Evolutionary conservation across 495 filamentous ascomycete genomes (phyloP).

Genomic region (Podospora conica): DNA sequence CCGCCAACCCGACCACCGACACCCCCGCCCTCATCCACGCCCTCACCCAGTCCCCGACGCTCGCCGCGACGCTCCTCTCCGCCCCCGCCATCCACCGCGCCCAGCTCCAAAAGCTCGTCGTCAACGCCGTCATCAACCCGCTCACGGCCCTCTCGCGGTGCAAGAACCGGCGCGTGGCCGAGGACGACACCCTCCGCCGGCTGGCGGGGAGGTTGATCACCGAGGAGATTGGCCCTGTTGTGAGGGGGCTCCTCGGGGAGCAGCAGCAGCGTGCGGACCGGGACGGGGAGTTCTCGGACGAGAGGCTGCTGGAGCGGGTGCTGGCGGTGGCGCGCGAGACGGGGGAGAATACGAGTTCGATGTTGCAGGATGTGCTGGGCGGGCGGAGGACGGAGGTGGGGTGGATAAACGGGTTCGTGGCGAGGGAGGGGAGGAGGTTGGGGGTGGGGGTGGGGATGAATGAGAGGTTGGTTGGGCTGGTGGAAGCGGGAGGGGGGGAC

Average conservation of each 20-base stretch:
- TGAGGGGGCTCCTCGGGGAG: constrained; percentile 42
- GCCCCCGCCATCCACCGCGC: constrained; percentile 34
- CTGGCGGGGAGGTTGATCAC: constrained; percentile 50
- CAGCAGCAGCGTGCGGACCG: neutral
- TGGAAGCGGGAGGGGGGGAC: neutral
- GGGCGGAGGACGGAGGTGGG: constrained; percentile 63
- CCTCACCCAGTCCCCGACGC: neutral
- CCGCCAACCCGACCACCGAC: constrained; percentile 15
- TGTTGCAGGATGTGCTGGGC: constrained; percentile 67
- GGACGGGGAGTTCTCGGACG: neutral
- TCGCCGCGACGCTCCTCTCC: constrained; percentile 20
- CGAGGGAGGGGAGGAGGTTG: constrained; percentile 41
- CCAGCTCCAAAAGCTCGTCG: constrained; percentile 55
- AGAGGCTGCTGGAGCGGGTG: constrained; percentile 5
- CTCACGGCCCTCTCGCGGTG: constrained; percentile 67
- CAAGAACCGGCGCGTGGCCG: constrained; percentile 65
- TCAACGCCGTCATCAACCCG: constrained; percentile 77
- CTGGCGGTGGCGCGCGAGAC: constrained; percentile 51
- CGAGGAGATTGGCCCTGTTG: constrained; percentile 56
- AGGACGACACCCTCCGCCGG: constrained; percentile 45
- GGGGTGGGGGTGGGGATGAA: neutral
- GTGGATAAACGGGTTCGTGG: constrained; percentile 74
- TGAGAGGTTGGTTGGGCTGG: neutral
- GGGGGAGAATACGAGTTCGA: constrained; percentile 62
- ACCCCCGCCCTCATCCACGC: constrained; percentile 24